Base-by-base conservation (phyloP, 1,284 basidiomycete genomes). In the Cerioporus squamosus region DNA sequence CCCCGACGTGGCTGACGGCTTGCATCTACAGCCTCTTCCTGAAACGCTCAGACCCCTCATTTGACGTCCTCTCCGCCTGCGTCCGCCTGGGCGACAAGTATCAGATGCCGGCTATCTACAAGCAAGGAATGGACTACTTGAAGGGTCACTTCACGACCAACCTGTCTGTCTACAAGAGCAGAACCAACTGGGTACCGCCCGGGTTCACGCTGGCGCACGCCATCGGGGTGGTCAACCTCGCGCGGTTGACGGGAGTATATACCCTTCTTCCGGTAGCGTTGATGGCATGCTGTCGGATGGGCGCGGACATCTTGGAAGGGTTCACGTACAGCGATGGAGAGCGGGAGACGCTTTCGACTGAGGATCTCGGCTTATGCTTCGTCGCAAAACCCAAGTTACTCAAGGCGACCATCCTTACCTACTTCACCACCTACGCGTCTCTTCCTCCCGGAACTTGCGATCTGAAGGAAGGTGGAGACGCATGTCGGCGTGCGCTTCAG, bases 221-320 rank as follows among this genome's bases (percentile, higher is more conserved):
- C 1, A 57, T 57, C 38, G 55, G 50, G 6, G 51, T 47, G 6
- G 45, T 57, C 20, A 58, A 53, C 45, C 22, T 58, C 33, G 56
- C 56, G 4, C 55, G 38, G 20, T 44, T 57, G 24, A 53, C 45
- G 7, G 17, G 31, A 40, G 51, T 26, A 29, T 2, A 1, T 15
- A 33, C 24, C 7, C 33, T 57, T 15, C 29, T 57, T 3, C 55
- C 52, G 5, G 10, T 23, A 3, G 52, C 52, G 22, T 24, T 53
- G 5, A 18, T 7, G 20, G 9, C 29, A 14, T 53, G 52, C 52
- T 53, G 44, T 44, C 44, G 15, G 36, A 20, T 53, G 38, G 44
- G 36, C 2, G n/a, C 52, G 5, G 10, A n/a, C 9, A 10, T 53
- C 20, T 9, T 46, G 14, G 3, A 20, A 1, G 52, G 52, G 9